Evolutionary conservation across 257 asterid species (phyloP), one percentile per base, ranked within the genome.

Genomic region (Coffea eugenioides): DNA sequence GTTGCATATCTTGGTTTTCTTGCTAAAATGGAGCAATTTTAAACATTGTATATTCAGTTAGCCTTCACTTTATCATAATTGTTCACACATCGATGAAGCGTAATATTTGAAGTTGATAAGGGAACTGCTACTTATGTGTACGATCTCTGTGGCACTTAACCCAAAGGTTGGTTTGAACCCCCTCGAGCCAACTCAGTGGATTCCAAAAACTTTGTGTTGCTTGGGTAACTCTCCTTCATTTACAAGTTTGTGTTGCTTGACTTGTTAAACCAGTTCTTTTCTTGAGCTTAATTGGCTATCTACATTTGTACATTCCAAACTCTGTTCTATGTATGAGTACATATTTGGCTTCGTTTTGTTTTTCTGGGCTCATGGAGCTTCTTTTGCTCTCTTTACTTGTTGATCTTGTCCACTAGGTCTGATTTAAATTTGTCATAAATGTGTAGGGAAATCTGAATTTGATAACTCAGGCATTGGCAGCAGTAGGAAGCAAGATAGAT

Each of bases 381-480:
- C 46, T 4, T 66, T 73, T 31, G 23, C 21, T 13, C 36, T 23
- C 48, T 54, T 13, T 66, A 34, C 69, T 1, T 34, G 39, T 43
- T 48, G 36, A 23, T 69, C 49, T 66, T 64, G 51, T 70, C 57
- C 4, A 6, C 25, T n/a, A 70, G 3, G 2, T 21, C 69, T 75
- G 15, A 59, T 36, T 36, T 59, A 45, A 31, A 80, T 45, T 25
- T 43, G 25, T 52, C 77, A 2, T 39, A 43, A 75, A 71, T 72
- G 27, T 72, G 52, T 87, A 95, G 99, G 99, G 99, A 74, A 95
- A 95, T 83, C 87, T 95, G 85, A 95, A 95, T 88, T 87, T 95
- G 91, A 96, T 96, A 76, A 96, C 99, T 13, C 97, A 87, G 89
- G 93, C 98, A 80, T 87, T 96, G 85, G 97, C 95, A 75, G 99